A percentile compares a stretch with the other conserved stretches of the same genome.
Conservation (phyloP, 441 rosid species). For the Theobroma grandiflorum region DNA sequence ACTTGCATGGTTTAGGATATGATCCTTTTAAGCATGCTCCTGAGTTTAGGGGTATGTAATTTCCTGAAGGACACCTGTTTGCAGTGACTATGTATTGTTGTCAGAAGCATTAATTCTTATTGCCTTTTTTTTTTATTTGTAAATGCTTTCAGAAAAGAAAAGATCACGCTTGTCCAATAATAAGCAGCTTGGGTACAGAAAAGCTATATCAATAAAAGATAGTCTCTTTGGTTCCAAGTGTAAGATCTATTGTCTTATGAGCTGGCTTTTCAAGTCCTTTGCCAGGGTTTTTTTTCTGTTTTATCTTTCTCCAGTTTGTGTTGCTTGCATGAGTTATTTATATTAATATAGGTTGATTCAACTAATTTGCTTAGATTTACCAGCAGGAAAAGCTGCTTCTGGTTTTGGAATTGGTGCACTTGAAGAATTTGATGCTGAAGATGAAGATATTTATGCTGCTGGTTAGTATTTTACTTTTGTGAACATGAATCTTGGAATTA, state of each 20-base stretch:
- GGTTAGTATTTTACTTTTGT: slow-evolving; percentile 49
- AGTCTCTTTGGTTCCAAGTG: slow-evolving; percentile 81
- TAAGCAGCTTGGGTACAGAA: slow-evolving; percentile 53
- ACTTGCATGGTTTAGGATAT: slow-evolving; percentile 86
- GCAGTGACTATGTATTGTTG: slow-evolving; percentile 20
- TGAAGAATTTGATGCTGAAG: slow-evolving; percentile 95
- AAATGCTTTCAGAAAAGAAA: slow-evolving; percentile 68
- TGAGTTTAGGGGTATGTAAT: slow-evolving; percentile 84
- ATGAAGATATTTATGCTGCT: slow-evolving; percentile 86
- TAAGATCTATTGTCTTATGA: slow-evolving; percentile 49
- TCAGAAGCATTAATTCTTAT: slow-evolving; percentile 28
- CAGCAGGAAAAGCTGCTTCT: slow-evolving; percentile 94
- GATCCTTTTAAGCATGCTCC: slow-evolving; percentile 99
- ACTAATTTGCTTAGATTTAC: slow-evolving; percentile 51
- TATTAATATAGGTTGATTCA: slow-evolving; percentile 32
- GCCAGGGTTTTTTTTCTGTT: slow-evolving; percentile 6
- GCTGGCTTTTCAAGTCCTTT: slow-evolving; percentile 19
- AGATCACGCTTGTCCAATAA: slow-evolving; percentile 60
- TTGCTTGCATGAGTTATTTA: slow-evolving; percentile 21
- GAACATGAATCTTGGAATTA: slow-evolving; percentile 8
- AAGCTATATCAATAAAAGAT: slow-evolving; percentile 64
- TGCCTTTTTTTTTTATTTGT: slow-evolving; percentile 23
- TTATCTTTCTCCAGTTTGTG: slow-evolving; percentile 21
- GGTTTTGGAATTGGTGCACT: slow-evolving; percentile 99
- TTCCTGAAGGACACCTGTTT: slow-evolving; percentile 35